phyloP scores from a whole-genome alignment of 2,329 filamentous ascomycete genomes.

The Hortaea werneckii region DNA sequence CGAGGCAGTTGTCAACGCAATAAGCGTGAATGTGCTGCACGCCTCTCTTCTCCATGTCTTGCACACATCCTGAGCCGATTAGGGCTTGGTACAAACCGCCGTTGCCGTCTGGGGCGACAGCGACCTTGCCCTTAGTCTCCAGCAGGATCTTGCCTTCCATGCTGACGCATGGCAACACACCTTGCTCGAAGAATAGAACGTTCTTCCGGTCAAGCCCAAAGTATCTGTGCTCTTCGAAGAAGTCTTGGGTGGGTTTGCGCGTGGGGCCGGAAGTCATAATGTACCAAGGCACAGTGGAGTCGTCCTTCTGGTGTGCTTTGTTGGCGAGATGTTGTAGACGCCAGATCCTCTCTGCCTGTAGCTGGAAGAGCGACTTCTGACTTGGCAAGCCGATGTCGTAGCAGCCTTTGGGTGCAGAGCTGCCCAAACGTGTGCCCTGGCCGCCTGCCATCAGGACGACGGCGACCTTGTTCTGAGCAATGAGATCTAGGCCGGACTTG shows the following conservation, averaged over 20 bases:
- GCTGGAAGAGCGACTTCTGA: conserved; percentile 90
- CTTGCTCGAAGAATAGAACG: conserved; percentile 90
- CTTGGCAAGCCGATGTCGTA: conserved; percentile 93
- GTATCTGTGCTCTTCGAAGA: conserved; percentile 81
- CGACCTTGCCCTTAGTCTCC: conserved; percentile 79
- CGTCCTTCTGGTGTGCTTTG: conserved; percentile 52
- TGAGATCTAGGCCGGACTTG: conserved; percentile 54
- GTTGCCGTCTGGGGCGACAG: conserved; percentile 93
- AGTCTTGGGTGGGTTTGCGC: conserved; percentile 79
- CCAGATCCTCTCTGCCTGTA: conserved; percentile 87
- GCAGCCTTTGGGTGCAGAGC: conserved; percentile 92
- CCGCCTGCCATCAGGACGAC: conserved; percentile 97
- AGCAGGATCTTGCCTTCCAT: conserved; percentile 96
- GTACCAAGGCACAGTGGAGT: conserved; percentile 82
- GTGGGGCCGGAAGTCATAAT: conserved; percentile 99
- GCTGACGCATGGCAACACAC: conserved; percentile 89
- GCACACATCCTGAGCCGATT: conserved; percentile 65
- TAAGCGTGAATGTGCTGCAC: conserved; percentile 95
- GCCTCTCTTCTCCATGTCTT: conserved; percentile 79
- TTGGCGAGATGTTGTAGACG: conserved; percentile 75
- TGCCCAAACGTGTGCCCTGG: conserved; percentile 88
- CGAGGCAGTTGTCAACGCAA: conserved; percentile 98
- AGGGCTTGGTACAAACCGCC: conserved; percentile 93
- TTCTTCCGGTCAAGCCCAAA: conserved; percentile 83
- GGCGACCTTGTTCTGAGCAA: conserved; percentile 59